Percentiles rank a stretch among this genome's conserved stretches.
These are phyloP conservation scores for Verticillium tricorpus DNA, from an alignment of 2,329 filamentous ascomycete genomes.

Conservation along the genomic window DNA sequence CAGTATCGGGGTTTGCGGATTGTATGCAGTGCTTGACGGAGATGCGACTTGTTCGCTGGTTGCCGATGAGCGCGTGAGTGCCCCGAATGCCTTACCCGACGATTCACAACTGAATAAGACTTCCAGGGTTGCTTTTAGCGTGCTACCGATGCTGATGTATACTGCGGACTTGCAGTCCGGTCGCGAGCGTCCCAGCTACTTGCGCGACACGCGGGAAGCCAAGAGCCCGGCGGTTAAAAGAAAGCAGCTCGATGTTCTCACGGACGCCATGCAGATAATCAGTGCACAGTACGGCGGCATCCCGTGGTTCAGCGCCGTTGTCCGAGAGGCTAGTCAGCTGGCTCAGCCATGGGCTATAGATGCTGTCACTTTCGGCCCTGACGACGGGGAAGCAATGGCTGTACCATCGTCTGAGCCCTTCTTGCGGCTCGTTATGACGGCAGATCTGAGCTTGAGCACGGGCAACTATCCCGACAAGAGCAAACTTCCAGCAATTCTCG, in stretches of 20 bases:
- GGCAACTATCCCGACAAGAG: not conserved
- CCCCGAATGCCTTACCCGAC: constrained; percentile 26
- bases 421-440: not conserved
- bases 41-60: constrained; percentile 37
- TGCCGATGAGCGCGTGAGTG: constrained; percentile 40
- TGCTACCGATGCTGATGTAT: constrained; percentile 4
- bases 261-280: constrained; percentile 40
- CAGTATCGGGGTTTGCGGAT: constrained; percentile 36
- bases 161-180: constrained; percentile 26
- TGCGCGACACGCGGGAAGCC: too few relatives aligned
- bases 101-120: constrained; percentile 26
- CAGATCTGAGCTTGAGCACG: not conserved
- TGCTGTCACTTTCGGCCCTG: not conserved
- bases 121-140: constrained; percentile 15
- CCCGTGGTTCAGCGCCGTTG: constrained; percentile 38
- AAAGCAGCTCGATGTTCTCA: constrained; percentile 37
- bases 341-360: constrained; percentile 19
- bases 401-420: not conserved
- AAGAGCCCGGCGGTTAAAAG: constrained; percentile 22
- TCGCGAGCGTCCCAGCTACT: constrained; percentile 7
- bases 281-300: constrained; percentile 40
- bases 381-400: not conserved
- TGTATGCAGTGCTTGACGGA: constrained; percentile 42
- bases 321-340: constrained; percentile 35
- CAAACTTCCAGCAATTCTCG: not conserved